Percentiles rank a stretch among this genome's conserved stretches.
Evolutionary conservation across 164 flowering plant genomes (phyloP).

Genomic region (Vitis amurensis): DNA sequence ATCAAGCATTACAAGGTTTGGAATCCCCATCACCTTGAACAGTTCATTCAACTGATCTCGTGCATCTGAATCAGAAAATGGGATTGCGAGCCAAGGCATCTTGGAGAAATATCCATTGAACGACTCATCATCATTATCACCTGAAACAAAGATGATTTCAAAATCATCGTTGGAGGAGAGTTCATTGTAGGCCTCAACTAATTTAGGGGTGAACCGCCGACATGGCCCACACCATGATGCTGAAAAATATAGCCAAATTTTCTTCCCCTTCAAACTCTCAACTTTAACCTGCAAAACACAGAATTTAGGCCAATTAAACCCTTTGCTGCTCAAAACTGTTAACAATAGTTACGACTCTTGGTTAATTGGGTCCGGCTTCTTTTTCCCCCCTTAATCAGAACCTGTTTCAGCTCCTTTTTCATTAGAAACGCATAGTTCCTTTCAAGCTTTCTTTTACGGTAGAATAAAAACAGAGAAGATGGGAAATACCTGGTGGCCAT

Average conservation of each 20-base stretch:
- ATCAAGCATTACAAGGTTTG: constrained; percentile 64
- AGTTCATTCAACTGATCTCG: constrained; percentile 31
- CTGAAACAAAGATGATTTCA: constrained; percentile 57
- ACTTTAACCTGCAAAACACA: constrained; percentile 42
- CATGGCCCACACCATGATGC: constrained; percentile 77
- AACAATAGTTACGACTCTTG: no score
- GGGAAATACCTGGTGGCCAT: constrained; percentile 15
- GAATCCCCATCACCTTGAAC: constrained; percentile 58
- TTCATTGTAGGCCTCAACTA: constrained; percentile 52
- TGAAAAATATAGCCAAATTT: constrained; percentile 48
- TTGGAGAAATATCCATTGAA: constrained; percentile 57
- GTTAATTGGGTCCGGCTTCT: no score
- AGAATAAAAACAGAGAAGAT: neutral
- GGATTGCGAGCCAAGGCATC: constrained; percentile 89
- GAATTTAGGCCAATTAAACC: neutral
- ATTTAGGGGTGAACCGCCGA: constrained; percentile 42
- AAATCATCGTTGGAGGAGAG: constrained; percentile 41
- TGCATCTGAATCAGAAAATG: constrained; percentile 57
- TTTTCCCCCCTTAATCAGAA: no score
- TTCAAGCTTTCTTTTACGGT: neutral
- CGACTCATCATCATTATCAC: constrained; percentile 52
- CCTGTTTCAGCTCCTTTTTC: neutral
- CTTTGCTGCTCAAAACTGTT: neutral
- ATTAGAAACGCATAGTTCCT: no score
- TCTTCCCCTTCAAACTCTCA: constrained; percentile 53